phyloP scores from a whole-genome alignment of 73 alveolate genomes.

The Uronychia binucleata region DNA sequence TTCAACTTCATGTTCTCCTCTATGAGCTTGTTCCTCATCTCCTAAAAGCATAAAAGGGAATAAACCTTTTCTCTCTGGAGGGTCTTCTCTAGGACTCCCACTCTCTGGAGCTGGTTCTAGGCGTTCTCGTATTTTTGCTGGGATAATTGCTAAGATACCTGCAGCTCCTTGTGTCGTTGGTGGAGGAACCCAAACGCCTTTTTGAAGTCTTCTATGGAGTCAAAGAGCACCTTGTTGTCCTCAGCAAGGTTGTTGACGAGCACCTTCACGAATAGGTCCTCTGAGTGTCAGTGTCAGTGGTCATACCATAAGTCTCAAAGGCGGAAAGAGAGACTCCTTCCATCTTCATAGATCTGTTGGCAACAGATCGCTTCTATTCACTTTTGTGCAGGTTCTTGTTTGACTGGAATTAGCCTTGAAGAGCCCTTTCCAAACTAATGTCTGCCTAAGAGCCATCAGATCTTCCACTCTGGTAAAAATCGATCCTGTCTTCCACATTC shows the following conservation, averaged over 20 bases:
- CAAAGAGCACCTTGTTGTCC: conserved; percentile 33
- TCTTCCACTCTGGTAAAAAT: too few species aligned
- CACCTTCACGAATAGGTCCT: conserved; percentile 31
- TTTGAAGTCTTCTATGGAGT: conserved; percentile 18
- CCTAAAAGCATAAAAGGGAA: background rate
- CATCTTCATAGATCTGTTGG: too few species aligned
- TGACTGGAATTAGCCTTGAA: too few species aligned
- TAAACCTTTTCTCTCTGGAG: background rate
- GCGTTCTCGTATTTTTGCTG: conserved; percentile 13
- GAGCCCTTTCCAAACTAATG: too few species aligned
- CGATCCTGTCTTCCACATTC: too few species aligned
- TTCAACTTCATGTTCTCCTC: conserved; percentile 6
- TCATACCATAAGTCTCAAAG: conserved; percentile 41
- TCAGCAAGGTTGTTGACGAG: conserved; percentile 19
- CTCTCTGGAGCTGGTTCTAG: background rate
- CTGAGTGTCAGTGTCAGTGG: background rate
- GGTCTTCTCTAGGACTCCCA: conserved; percentile 9
- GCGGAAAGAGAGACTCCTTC: too few species aligned
- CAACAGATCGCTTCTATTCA: too few species aligned
- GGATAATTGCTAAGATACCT: too few species aligned
- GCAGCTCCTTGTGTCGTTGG: conserved; percentile 22
- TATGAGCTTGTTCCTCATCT: background rate
- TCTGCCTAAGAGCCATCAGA: too few species aligned
- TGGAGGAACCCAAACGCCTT: conserved; percentile 27
- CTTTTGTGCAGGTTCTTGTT: too few species aligned